Conservation (phyloP, 129 eudicot species). For the Cynara cardunculus region DNA sequence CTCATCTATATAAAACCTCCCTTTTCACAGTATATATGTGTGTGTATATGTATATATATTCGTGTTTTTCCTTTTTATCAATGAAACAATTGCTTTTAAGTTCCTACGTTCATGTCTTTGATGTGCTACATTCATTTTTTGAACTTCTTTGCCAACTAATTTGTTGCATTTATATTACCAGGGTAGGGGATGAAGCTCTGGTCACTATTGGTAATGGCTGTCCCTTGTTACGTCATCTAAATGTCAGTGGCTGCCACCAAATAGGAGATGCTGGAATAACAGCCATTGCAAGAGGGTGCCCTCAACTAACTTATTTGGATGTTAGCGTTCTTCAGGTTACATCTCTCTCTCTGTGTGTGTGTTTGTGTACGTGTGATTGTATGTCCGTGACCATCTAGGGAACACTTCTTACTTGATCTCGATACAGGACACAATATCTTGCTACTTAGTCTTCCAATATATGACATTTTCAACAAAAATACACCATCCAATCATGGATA, state of each 20-base stretch:
- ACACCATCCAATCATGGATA: no score
- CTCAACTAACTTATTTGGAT: conserved; percentile 68
- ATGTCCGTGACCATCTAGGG: no score
- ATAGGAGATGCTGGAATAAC: conserved; percentile 79
- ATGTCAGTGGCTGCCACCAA: conserved; percentile 91
- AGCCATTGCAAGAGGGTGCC: conserved; percentile 91
- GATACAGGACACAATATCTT: not conserved
- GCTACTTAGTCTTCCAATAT: not conserved
- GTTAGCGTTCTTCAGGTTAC: conserved; percentile 87
- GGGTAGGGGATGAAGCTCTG: conserved; percentile 86
- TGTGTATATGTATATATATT: no score
- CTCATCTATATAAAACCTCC: no score
- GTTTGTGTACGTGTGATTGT: not conserved
- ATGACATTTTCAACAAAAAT: not conserved
- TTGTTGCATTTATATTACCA: conserved; percentile 21
- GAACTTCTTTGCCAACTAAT: not conserved
- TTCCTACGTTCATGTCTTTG: not conserved
- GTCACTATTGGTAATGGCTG: conserved; percentile 79
- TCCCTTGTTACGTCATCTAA: conserved; percentile 59
- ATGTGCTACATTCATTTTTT: not conserved
- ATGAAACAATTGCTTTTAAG: not conserved
- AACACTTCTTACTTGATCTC: not conserved
- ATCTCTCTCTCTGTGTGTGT: conserved; percentile 4
- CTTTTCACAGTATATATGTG: not conserved
- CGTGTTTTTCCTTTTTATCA: not conserved